A percentile compares a stretch with the other conserved stretches of the same genome.
Conservation (phyloP, 345 rosid genomes). For the Arabidopsis thaliana region TAIR10.1 NC_003075.7:13470501-13471000, state of each 20-base stretch:
- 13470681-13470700: slow-evolving; percentile 56
- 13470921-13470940: slow-evolving; percentile 99
- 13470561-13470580: slow-evolving; percentile 84
- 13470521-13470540: slow-evolving; percentile 80
- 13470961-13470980: slow-evolving; percentile 68
- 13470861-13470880: slow-evolving; percentile 99
- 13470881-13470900: slow-evolving; percentile 96
- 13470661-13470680: background rate
- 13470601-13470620: slow-evolving; percentile 77
- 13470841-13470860: slow-evolving; percentile 95
- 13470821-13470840: slow-evolving; percentile 85
- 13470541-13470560: slow-evolving; percentile 89
- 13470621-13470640: slow-evolving; percentile 16
- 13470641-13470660: slow-evolving; percentile 5
- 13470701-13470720: slow-evolving; percentile 99
- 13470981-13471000: slow-evolving; percentile 11
- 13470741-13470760: slow-evolving; percentile 95
- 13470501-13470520: slow-evolving; percentile 11
- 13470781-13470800: slow-evolving; percentile 92
- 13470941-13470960: slow-evolving; percentile 96
- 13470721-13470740: slow-evolving; percentile 98
- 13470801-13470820: slow-evolving; percentile 87
- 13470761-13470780: slow-evolving; percentile 99
- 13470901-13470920: slow-evolving; percentile 99
- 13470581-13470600: slow-evolving; percentile 92